Percentiles rank a stretch among this genome's conserved stretches.
phyloP scores from a whole-genome alignment of 2,329 filamentous ascomycete species.

The Incumbomyces lentus region DNA sequence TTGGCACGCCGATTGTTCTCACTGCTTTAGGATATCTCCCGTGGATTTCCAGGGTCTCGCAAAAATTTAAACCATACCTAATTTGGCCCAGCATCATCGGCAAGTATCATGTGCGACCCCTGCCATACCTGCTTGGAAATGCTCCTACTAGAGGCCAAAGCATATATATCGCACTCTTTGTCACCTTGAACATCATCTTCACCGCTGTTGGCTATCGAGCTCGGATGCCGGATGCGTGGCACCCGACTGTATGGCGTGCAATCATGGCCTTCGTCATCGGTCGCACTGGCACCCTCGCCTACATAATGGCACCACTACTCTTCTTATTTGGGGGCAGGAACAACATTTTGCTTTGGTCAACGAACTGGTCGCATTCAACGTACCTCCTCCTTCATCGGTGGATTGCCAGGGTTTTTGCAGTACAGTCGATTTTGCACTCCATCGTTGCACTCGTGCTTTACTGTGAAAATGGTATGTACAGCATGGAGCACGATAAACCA shows the following conservation, averaged over 20 bases:
- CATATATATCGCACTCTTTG: neutral
- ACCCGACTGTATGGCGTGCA: neutral
- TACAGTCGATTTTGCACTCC: constrained; percentile 24
- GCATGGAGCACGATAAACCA: constrained; percentile 14
- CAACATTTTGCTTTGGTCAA: constrained; percentile 30
- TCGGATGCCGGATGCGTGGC: neutral
- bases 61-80: constrained; percentile 2
- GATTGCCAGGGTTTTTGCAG: constrained; percentile 21
- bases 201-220: neutral
- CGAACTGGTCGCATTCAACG: constrained; percentile 30
- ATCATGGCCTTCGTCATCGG: neutral
- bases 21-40: constrained; percentile 3
- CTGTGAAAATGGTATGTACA: constrained; percentile 13
- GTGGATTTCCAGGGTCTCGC: neutral
- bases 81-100: constrained; percentile 3
- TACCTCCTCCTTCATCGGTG: constrained; percentile 30
- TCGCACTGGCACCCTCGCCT: constrained; percentile 26
- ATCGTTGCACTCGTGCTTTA: constrained; percentile 19
- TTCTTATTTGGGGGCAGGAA: constrained; percentile 29
- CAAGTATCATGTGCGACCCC: neutral
- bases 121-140: neutral
- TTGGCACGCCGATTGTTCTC: constrained; percentile 3
- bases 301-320: constrained; percentile 23
- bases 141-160: neutral
- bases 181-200: constrained; percentile 1